Percentiles rank a stretch among this genome's conserved stretches.
These are phyloP conservation scores for Botrytis byssoidea DNA, from an alignment of 2,329 filamentous ascomycete species.

Conservation along the genomic window DNA sequence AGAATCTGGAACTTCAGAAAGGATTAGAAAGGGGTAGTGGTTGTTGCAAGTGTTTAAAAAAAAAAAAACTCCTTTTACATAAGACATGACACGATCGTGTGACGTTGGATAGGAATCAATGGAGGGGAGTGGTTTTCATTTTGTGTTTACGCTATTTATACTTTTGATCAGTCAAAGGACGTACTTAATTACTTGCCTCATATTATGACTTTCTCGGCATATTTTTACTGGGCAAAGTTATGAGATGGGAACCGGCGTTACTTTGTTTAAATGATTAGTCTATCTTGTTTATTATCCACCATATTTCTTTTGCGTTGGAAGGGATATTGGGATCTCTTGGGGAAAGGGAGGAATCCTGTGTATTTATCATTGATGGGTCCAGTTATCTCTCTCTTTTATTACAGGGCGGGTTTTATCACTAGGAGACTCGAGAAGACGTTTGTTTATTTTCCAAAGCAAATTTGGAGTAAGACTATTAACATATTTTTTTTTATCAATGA, in stretches of 20 bases:
- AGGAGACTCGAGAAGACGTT: background rate
- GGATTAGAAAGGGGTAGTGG: constrained; percentile 18
- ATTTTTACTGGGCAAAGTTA: constrained; percentile 1
- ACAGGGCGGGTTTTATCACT: background rate
- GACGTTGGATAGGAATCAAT: constrained; percentile 13
- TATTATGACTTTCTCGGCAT: constrained; percentile 2
- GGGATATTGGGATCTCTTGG: background rate
- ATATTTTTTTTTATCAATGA: background rate
- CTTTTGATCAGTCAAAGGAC: constrained; percentile 12
- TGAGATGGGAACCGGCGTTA: constrained; percentile 10
- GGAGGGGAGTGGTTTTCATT: background rate
- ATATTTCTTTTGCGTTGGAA: background rate
- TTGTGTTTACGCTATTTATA: constrained; percentile 17
- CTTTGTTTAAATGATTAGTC: constrained; percentile 11
- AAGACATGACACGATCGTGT: constrained; percentile 6
- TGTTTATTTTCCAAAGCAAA: constrained; percentile 3
- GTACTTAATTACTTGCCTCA: constrained; percentile 16
- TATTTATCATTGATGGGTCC: constrained; percentile 13
- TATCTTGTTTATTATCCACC: constrained; percentile 8
- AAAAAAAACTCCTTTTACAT: constrained; percentile 11
- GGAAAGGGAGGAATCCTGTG: constrained; percentile 9
- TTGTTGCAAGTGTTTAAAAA: constrained; percentile 16
- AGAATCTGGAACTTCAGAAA: constrained; percentile 21
- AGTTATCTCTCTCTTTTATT: background rate
- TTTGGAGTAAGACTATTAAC: background rate